Conservation (phyloP, 2,329 filamentous ascomycete genomes). For the Penicillium corylophilum region DNA sequence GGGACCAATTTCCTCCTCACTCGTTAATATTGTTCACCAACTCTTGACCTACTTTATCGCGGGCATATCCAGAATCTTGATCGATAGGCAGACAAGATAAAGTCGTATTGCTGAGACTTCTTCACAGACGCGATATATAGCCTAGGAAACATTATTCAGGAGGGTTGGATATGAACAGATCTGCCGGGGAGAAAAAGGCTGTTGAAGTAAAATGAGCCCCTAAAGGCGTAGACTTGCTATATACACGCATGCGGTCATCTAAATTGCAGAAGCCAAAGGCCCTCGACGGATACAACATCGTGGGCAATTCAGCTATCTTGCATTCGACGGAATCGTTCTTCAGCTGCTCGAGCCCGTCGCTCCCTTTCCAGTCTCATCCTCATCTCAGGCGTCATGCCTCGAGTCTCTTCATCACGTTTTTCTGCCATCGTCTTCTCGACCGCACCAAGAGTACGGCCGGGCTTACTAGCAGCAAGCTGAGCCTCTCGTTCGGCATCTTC, state of each 20-base stretch:
- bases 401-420: constrained; percentile 75
- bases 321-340: constrained; percentile 76
- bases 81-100: too few species aligned
- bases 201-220: too few species aligned
- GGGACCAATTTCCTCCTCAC: background rate
- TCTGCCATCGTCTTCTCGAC: constrained; percentile 75
- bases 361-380: constrained; percentile 81
- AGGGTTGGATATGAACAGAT: too few species aligned
- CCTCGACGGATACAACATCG: background rate
- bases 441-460: constrained; percentile 55
- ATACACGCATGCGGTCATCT: too few species aligned
- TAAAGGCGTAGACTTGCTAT: too few species aligned
- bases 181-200: too few species aligned
- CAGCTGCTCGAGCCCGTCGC: constrained; percentile 83
- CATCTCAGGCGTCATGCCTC: constrained; percentile 86
- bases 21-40: too few species aligned
- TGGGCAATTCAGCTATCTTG: constrained; percentile 39
- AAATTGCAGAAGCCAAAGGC: too few species aligned
- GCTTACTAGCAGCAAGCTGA: constrained; percentile 50
- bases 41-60: too few species aligned
- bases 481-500: constrained; percentile 54
- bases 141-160: too few species aligned
- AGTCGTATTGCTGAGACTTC: background rate
- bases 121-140: background rate
- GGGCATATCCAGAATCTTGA: too few species aligned